A percentile compares a stretch with the other conserved stretches of the same genome.
Conservation (phyloP, 106 monocot genomes). For the Dioscorea dumetorum region DNA sequence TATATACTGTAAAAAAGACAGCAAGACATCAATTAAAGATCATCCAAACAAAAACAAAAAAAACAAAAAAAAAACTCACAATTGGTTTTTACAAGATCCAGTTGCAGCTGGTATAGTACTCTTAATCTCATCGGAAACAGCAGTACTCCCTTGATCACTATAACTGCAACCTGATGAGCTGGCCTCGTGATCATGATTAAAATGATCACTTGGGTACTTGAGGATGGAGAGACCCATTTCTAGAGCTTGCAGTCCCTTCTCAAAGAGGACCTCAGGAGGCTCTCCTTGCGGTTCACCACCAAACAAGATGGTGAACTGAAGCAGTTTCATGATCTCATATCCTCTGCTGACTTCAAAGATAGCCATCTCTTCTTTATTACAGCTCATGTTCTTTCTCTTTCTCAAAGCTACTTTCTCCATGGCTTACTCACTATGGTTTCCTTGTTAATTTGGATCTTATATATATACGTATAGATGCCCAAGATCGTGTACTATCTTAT, state of each 20-base stretch:
- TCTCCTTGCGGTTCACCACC: neutral
- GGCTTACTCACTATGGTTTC: neutral
- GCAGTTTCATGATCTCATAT: neutral
- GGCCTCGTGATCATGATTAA: no score
- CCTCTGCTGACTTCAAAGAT: neutral
- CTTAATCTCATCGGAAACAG: neutral
- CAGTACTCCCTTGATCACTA: neutral
- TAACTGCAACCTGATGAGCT: neutral
- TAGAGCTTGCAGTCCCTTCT: neutral
- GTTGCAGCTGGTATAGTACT: neutral
- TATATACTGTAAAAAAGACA: no score
- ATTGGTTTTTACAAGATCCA: neutral
- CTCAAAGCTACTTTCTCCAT: neutral
- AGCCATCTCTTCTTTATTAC: neutral
- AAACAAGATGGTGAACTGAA: neutral
- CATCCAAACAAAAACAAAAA: neutral
- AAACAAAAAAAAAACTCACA: neutral
- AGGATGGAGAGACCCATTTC: neutral
- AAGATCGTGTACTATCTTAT: no score
- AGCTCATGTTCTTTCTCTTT: no score
- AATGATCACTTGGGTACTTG: neutral
- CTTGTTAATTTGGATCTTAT: neutral
- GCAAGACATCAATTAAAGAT: no score
- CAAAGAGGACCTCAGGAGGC: neutral
- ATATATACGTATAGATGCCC: no score